Conservation (phyloP, 768 basidiomycete genomes). For the Russula ochroleuca region DNA sequence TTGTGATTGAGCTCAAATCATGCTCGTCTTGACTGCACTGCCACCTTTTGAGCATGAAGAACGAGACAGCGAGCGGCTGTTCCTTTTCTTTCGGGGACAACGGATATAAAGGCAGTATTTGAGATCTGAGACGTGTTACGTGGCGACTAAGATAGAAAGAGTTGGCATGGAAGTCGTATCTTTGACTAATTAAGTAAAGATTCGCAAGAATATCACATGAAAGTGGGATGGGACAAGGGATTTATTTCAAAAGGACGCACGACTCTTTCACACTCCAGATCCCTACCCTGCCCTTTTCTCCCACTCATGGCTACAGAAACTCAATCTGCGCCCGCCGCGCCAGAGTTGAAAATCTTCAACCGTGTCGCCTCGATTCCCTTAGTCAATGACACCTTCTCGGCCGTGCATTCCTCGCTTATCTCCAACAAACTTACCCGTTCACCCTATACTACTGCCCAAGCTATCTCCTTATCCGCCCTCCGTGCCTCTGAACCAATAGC, state of each 20-base stretch:
- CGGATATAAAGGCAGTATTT: background rate
- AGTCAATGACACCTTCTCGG: constrained; percentile 57
- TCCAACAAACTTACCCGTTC: constrained; percentile 58
- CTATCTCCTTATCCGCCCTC: constrained; percentile 42
- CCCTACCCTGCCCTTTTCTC: background rate
- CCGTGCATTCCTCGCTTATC: constrained; percentile 55
- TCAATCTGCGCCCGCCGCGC: constrained; percentile 34
- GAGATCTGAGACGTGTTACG: background rate
- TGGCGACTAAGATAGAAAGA: background rate
- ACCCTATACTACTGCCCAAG: constrained; percentile 63
- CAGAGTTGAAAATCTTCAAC: constrained; percentile 56
- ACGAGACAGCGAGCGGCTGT: background rate
- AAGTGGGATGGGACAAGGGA: background rate
- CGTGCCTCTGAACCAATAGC: constrained; percentile 61
- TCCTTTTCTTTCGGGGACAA: background rate
- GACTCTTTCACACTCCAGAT: background rate
- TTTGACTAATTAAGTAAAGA: background rate
- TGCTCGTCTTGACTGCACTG: background rate
- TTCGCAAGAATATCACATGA: constrained; percentile 18
- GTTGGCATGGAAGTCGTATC: background rate
- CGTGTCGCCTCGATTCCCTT: constrained; percentile 74
- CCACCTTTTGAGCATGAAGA: background rate
- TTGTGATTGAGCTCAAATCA: background rate
- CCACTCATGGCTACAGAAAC: constrained; percentile 39
- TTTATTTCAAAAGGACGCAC: constrained; percentile 8